Evolutionary conservation across 1,284 basidiomycete genomes (phyloP), one percentile per base, ranked within the genome.

Genomic region (Ustilago sp.): DNA sequence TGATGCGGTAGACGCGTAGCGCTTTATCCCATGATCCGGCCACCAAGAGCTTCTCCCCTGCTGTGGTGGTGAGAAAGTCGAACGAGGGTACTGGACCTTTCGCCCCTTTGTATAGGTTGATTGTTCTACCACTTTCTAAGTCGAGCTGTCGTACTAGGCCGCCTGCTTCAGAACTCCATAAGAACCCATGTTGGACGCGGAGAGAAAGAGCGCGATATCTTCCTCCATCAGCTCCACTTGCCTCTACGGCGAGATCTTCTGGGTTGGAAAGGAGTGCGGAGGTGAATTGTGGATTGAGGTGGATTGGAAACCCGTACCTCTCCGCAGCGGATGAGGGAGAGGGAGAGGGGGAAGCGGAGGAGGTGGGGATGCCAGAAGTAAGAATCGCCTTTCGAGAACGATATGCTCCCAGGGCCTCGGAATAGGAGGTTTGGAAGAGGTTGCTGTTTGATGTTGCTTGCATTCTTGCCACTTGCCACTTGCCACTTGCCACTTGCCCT

Each of bases 381-480:
- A 51, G 60, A 4, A 66, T 32, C 0, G 73, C 72, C 53, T 79
- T 79, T 3, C 50, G 54, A 0, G 77, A 57, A 6, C 77, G 72
- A 31, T 70, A 66, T 0, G 58, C 56, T 0, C 78, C 78, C 8
- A 73, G 45, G 2, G 75, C 75, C 47, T 78, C 64, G 15, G 78
- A 78, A 17, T 68, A 63, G 15, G 76, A 70, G 8, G 72, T 73
- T 56, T 80, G 78, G 63, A 80, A 80, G 11, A 80, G 67, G 12
- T 68, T 62, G 1, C 65, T 43, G 38, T 74, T 68, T 15, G 59
- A 48, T 0, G 61, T 67, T n/a, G 75, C 58, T 48, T 80, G 78
- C 78, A 80, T 80, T 8, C 35, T 32, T 15, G 35, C 32, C 35
- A 32, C 19, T 58, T 50, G 78, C 78, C 78, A 78, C 19, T 58